phyloP scores from a whole-genome alignment of 202 grass and related monocot species.

The Zoysia matrella region DNA sequence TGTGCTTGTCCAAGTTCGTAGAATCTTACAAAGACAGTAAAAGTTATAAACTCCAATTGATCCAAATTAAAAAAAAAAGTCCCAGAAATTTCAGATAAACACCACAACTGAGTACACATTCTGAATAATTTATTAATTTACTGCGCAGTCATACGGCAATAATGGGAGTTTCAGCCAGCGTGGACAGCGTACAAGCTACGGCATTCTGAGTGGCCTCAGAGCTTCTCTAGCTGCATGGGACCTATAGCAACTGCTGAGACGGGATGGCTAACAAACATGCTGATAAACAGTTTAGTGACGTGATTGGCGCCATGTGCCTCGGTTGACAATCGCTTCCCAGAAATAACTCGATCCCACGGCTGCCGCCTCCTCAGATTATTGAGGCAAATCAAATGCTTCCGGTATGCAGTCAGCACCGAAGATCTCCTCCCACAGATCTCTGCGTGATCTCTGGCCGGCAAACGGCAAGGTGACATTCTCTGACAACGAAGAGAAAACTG shows the following conservation, averaged over 20 bases:
- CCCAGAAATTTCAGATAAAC: conserved; percentile 8
- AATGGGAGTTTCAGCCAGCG: conserved; percentile 17
- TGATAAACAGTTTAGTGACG: background rate
- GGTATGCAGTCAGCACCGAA: conserved; percentile 12
- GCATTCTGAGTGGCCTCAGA: conserved; percentile 35
- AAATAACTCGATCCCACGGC: too few species aligned
- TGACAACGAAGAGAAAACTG: conserved; percentile 15
- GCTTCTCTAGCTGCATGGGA: background rate
- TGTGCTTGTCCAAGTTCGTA: too few species aligned
- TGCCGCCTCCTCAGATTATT: background rate
- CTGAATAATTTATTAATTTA: background rate
- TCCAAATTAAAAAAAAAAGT: background rate
- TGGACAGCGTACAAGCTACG: conserved; percentile 39
- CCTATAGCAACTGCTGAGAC: conserved; percentile 14
- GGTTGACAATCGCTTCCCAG: too few species aligned
- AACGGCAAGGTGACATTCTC: conserved; percentile 41
- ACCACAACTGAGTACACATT: background rate
- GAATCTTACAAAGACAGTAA: too few species aligned
- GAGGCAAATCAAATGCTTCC: background rate
- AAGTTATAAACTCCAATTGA: background rate
- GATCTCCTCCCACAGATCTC: conserved; percentile 32
- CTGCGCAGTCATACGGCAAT: background rate
- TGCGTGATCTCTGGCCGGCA: conserved; percentile 15
- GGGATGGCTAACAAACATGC: conserved; percentile 28
- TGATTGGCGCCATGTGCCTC: too few species aligned